Base-by-base conservation (phyloP, 495 filamentous ascomycete species). In the Paragyromitra xinjiangensis region DNA sequence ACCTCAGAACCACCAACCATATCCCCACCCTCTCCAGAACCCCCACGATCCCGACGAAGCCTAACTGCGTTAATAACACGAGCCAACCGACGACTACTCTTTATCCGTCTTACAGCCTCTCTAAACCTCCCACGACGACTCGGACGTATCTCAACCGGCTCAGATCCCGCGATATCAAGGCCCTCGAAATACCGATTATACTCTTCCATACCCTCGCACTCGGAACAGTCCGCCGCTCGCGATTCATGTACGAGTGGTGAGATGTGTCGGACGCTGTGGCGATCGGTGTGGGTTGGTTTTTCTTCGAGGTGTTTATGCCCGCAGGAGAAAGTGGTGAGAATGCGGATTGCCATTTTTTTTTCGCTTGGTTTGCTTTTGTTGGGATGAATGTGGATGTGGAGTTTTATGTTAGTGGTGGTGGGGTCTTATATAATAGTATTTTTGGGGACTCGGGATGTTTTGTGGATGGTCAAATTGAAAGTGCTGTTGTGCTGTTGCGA, bases 271-370 rank as follows among this genome's bases (percentile, higher is more conserved):
- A 56, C 26, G 29, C 56, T 39, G 56, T 39, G 19, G 26, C 14
- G 26, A 14, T 11, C 12, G 26, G 56, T 37, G 29, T 11, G 6
- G 16, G 29, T 34, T 61, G 6, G 16, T 7, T 61, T 61, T 61
- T 39, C 56, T 7, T 37, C 29, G 26, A 61, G 29, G 26, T 16
- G 26, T 8, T 14, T 61, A 16, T 61, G 56, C 0, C 56, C 56
- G 14, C 56, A 61, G 29, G 26, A 6, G 29, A 61, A 61, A 2
- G 56, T 61, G 11, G 56, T 61, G 56, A 61, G 56, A 5, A 61
- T 56, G 19, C 22, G 11, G 22, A 9, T 26, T 2, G 24, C 1
- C 53, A 26, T 56, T 8, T 56, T 26, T 12, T 56, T 55, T 53
- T 29, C 2, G 50, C 1, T 53, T 19, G 14, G 6, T 53, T 53